These are phyloP conservation scores for Astragalus membranaceus DNA, from an alignment of 306 rosid genomes.

Conservation along the genomic window DNA sequence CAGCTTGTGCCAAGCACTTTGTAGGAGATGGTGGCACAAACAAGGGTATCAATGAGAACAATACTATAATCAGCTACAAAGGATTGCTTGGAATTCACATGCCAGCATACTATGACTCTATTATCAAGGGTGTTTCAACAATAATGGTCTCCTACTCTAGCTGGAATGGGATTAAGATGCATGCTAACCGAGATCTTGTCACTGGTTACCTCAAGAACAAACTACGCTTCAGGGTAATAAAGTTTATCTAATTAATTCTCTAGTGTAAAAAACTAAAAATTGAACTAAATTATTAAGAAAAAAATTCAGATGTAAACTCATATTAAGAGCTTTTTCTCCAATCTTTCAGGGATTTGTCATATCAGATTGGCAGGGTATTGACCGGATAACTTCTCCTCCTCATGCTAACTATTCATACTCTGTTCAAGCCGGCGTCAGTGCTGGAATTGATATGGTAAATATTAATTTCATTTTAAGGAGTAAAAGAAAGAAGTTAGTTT, in stretches of 20 bases:
- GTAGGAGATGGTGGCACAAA: conserved; percentile 95
- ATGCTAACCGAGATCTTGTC: conserved; percentile 29
- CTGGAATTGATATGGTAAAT: conserved; percentile 43
- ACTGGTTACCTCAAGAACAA: conserved; percentile 35
- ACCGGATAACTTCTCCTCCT: conserved; percentile 35
- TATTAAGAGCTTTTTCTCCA: not conserved
- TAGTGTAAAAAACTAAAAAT: not conserved
- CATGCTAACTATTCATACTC: conserved; percentile 38
- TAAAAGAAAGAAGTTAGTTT: not conserved
- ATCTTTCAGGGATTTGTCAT: conserved; percentile 37
- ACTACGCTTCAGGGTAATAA: conserved; percentile 32
- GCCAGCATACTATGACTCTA: conserved; percentile 38
- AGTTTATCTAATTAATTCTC: not conserved
- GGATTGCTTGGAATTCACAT: conserved; percentile 45
- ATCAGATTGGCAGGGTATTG: conserved; percentile 42
- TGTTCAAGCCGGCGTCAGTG: conserved; percentile 25
- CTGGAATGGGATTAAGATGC: conserved; percentile 42
- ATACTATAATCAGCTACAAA: conserved; percentile 50
- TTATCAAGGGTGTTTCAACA: conserved; percentile 39
- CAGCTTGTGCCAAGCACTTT: conserved; percentile 95
- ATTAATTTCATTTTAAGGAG: not conserved
- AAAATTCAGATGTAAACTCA: not conserved
- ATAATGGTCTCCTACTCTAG: conserved; percentile 41
- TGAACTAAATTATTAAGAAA: not conserved
- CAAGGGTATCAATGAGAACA: conserved; percentile 82